phyloP scores from a whole-genome alignment of 2,329 filamentous ascomycete species.

The Cercospora beticola region DNA sequence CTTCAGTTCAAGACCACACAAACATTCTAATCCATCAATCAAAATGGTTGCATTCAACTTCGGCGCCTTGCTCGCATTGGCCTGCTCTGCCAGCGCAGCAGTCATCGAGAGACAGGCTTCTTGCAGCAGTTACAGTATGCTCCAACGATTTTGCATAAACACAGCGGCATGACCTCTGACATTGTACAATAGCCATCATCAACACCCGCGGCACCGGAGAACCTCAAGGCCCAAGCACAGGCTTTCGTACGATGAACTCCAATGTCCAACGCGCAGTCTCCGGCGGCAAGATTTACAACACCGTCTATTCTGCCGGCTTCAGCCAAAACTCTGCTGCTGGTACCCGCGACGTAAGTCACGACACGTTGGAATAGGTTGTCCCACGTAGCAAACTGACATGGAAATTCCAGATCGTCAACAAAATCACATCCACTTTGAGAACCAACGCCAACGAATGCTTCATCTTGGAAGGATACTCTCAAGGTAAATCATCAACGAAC shows the following conservation, averaged over 20 bases:
- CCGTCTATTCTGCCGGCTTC: slow-evolving; percentile 37
- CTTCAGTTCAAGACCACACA: not conserved
- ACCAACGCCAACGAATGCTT: slow-evolving; percentile 37
- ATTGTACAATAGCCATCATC: slow-evolving; percentile 24
- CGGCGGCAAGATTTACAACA: slow-evolving; percentile 40
- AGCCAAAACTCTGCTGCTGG: slow-evolving; percentile 34
- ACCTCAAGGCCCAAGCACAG: slow-evolving; percentile 28
- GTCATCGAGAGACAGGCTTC: slow-evolving; percentile 15
- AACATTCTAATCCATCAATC: not conserved
- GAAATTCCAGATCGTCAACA: slow-evolving; percentile 33
- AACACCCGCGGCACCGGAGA: slow-evolving; percentile 33
- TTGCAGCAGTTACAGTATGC: slow-evolving; percentile 20
- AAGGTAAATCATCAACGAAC: slow-evolving; percentile 22
- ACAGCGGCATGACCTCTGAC: not conserved
- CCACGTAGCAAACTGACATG: slow-evolving; percentile 2
- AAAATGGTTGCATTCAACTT: slow-evolving; percentile 6
- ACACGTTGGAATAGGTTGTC: not conserved
- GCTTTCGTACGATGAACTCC: slow-evolving; percentile 40
- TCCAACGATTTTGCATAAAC: not conserved
- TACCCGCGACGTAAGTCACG: slow-evolving; percentile 30
- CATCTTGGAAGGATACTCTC: slow-evolving; percentile 42
- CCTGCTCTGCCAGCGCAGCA: slow-evolving; percentile 11
- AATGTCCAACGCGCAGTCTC: slow-evolving; percentile 32
- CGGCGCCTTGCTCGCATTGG: slow-evolving; percentile 3
- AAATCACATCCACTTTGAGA: slow-evolving; percentile 33